These are phyloP conservation scores for Miscanthus lutarioriparius DNA, from an alignment of 176 grass and related monocot genomes.

Conservation along the genomic window DNA sequence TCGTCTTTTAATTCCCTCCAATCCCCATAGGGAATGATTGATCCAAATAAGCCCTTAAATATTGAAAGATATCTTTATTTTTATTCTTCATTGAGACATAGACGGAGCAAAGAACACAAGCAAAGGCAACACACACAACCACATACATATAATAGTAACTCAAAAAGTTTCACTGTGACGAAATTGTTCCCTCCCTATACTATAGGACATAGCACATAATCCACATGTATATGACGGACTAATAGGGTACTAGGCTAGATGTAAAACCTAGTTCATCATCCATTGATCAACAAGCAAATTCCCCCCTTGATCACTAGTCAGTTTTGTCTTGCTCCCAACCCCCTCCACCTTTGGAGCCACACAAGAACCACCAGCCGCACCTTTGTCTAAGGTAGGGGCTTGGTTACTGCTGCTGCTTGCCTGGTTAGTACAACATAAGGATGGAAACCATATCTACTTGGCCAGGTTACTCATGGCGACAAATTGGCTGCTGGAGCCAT, in stretches of 20 bases:
- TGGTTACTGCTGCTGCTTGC: background rate
- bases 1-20: background rate
- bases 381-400: background rate
- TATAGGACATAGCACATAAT: background rate
- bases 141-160: too few relatives aligned
- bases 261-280: background rate
- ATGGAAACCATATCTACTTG: background rate
- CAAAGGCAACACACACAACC: too few relatives aligned
- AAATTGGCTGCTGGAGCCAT: background rate
- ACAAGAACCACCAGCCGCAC: background rate
- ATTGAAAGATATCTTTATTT: too few relatives aligned
- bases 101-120: too few relatives aligned
- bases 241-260: background rate
- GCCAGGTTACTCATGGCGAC: background rate
- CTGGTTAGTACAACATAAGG: background rate
- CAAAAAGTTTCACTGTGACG: too few relatives aligned
- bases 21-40: too few relatives aligned
- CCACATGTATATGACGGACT: background rate
- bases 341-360: background rate
- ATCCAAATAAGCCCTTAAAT: background rate
- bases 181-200: background rate
- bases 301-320: background rate
- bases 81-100: too few relatives aligned
- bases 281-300: background rate
- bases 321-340: background rate